A percentile compares a stretch with the other conserved stretches of the same genome.
Evolutionary conservation across 129 eudicot species (phyloP).

Genomic region (Escallonia herrerae): DNA sequence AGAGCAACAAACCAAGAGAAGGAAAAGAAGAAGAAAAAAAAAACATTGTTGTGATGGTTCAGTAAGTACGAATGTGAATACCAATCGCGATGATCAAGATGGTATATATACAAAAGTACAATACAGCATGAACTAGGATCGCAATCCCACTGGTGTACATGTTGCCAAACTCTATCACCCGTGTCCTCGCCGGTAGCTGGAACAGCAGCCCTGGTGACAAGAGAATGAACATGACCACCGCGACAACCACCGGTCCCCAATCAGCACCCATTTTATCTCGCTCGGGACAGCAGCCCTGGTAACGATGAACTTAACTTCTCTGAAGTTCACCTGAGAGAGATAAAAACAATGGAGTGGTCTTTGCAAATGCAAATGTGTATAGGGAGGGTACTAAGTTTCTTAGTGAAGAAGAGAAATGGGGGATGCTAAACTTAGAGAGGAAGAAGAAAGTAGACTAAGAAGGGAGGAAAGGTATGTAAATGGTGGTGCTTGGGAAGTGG

Average conservation of each 20-base stretch:
- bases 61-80: slow-evolving; percentile 53
- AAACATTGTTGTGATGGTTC: too few species aligned
- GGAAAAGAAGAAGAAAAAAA: background rate
- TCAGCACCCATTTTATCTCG: slow-evolving; percentile 43
- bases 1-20: too few species aligned
- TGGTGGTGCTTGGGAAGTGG: slow-evolving; percentile 13
- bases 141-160: slow-evolving; percentile 93
- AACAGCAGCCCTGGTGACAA: slow-evolving; percentile 82
- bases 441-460: slow-evolving; percentile 2
- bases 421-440: slow-evolving; percentile 17
- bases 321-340: background rate
- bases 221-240: slow-evolving; percentile 81
- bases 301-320: background rate
- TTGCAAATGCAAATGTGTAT: background rate
- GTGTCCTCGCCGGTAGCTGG: slow-evolving; percentile 78
- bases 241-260: slow-evolving; percentile 97
- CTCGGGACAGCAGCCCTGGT: too few species aligned
- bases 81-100: slow-evolving; percentile 89
- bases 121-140: slow-evolving; percentile 68
- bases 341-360: background rate
- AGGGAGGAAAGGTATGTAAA: slow-evolving; percentile 23
- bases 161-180: slow-evolving; percentile 89
- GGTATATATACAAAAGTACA: slow-evolving; percentile 79
- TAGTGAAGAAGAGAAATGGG: slow-evolving; percentile 21
- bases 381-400: slow-evolving; percentile 18